Evolutionary conservation across 441 rosid species (phyloP).

Genomic region (Eruca vesicaria): DNA sequence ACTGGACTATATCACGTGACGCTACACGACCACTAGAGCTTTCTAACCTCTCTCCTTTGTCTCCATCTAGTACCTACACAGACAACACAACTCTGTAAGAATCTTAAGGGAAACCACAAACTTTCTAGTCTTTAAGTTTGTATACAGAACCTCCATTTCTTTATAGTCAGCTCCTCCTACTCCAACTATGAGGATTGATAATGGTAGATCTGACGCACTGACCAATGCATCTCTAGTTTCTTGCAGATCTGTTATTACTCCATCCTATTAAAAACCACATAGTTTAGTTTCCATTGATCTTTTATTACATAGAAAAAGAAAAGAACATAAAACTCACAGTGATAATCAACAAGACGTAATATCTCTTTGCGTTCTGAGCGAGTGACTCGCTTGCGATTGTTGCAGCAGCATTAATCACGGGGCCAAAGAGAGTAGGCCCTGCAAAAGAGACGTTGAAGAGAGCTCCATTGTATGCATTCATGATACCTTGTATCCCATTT

Average conservation of each 20-base stretch:
- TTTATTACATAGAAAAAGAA: not conserved
- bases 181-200: constrained; percentile 88
- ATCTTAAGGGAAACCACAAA: not conserved
- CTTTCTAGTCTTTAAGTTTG: not conserved
- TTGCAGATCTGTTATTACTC: constrained; percentile 93
- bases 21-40: constrained; percentile 81
- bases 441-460: constrained; percentile 92
- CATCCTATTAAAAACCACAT: constrained; percentile 52
- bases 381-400: constrained; percentile 71
- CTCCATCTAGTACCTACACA: constrained; percentile 74
- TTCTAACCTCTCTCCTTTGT: constrained; percentile 85
- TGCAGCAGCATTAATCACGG: constrained; percentile 72
- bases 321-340: constrained; percentile 47
- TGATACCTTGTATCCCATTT: constrained; percentile 84
- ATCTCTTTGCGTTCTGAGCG: constrained; percentile 48
- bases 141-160: constrained; percentile 79
- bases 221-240: constrained; percentile 90
- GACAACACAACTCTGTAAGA: not conserved
- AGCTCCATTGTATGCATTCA: constrained; percentile 76
- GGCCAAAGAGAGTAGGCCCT: constrained; percentile 96
- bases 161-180: constrained; percentile 97
- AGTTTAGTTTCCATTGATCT: constrained; percentile 5
- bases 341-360: constrained; percentile 80
- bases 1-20: constrained; percentile 89
- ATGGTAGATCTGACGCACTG: constrained; percentile 87